Base-by-base conservation (phyloP, 768 basidiomycete genomes). In the Dioszegia hungarica region DNA sequence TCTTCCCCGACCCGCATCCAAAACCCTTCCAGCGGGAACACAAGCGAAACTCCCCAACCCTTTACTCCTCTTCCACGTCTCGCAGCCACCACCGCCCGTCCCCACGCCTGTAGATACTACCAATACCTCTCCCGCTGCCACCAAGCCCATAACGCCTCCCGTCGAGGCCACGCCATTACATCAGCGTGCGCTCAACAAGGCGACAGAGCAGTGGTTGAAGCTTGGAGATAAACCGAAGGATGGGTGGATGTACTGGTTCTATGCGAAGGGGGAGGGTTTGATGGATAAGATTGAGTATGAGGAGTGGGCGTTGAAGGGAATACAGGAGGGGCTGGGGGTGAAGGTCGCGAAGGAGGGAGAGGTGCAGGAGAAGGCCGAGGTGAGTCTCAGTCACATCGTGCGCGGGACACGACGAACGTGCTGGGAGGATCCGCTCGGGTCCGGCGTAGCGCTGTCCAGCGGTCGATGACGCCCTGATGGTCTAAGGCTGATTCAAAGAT, bases 261-360 rank as follows among this genome's bases (percentile, higher is more conserved):
- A 75, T 64, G 54, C 48, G 31, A 70, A 60, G 17, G 77, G 77
- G 3, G 76, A 78, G 58, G 54, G 68, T 10, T 62, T 76, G 59
- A 78, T 78, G 77, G 76, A 78, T 63, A 62, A 62, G 62, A 76
- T 77, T 17, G 77, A 78, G 39, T 76, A 63, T 53, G 76, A 77
- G 43, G 77, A 78, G 49, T 78, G 77, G 76, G 67, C 64, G 5
- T 57, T 77, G 47, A 77, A 77, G 54, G 57, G 54, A 5, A 60
- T 77, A 25, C 66, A 74, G 37, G 72, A 73, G 20, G 64, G 61
- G 20, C 40, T 63, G 17, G 70, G 73, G 0, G 69, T 74, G 2
- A 64, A 56, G 59, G 58, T 74, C 12, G 63, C 43, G 31, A 67
- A 62, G 27, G 48, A 63, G n/a, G 50, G 62, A 14, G 47, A 62